Percentiles rank a stretch among this genome's conserved stretches.
Evolutionary conservation across 2,329 filamentous ascomycete species (phyloP).

Genomic region (Colletotrichum neosansevieriae): DNA sequence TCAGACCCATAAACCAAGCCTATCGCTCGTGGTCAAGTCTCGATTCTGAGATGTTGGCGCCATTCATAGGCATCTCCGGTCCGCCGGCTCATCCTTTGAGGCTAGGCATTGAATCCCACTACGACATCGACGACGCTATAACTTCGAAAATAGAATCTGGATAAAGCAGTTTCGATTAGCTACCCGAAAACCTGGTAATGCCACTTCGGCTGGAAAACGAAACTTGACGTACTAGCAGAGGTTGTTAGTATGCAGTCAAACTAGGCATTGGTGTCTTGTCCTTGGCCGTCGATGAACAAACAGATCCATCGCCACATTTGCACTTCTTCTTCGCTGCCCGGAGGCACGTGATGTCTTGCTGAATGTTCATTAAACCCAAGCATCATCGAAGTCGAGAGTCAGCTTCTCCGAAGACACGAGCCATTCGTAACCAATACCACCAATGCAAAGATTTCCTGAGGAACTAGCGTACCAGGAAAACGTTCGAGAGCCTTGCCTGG

Average conservation of each 20-base stretch:
- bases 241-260: neutral
- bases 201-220: neutral
- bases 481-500: constrained; percentile 22
- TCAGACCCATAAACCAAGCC: neutral
- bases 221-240: neutral
- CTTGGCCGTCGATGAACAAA: too few relatives aligned
- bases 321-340: too few relatives aligned
- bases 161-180: too few relatives aligned
- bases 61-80: constrained; percentile 20
- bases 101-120: neutral
- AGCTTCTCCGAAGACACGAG: too few relatives aligned
- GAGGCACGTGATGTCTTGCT: neutral
- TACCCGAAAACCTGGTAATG: neutral
- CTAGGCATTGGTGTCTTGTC: neutral
- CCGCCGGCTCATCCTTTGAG: constrained; percentile 31
- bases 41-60: neutral
- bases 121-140: neutral
- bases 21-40: neutral
- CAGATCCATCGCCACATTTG: too few relatives aligned
- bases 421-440: neutral
- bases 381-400: neutral
- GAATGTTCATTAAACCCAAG: neutral
- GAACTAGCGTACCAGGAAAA: constrained; percentile 25
- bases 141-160: neutral
- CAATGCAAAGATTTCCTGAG: neutral